Evolutionary conservation across 345 rosid species (phyloP).

Genomic region (Turritis glabra): DNA sequence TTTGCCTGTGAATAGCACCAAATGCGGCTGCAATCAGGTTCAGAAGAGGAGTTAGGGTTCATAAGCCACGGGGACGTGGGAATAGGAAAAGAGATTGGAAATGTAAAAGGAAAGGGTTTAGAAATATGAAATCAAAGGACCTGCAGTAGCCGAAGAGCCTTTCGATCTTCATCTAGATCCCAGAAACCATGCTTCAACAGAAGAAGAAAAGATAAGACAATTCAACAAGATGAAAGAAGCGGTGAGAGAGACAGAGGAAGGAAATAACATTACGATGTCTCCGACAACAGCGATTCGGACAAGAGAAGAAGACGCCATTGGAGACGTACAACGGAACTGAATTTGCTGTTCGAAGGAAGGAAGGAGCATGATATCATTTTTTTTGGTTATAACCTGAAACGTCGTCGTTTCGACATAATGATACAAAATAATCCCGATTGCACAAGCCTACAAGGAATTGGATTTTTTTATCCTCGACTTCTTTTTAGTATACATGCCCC

Average conservation of each 20-base stretch:
- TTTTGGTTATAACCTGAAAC: not conserved
- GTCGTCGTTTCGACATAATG: not conserved
- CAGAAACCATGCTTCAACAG: constrained; percentile 72
- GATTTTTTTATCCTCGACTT: not conserved
- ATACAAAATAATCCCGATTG: not conserved
- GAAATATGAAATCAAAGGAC: constrained; percentile 34
- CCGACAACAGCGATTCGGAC: constrained; percentile 44
- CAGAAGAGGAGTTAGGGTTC: not conserved
- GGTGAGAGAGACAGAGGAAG: not conserved
- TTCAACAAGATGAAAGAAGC: not conserved
- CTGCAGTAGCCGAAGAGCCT: constrained; percentile 69
- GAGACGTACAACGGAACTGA: not conserved
- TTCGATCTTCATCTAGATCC: constrained; percentile 71
- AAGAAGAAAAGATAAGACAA: not conserved
- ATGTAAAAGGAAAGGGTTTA: not conserved
- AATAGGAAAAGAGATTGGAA: not conserved
- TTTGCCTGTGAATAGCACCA: constrained; percentile 92
- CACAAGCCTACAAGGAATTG: constrained; percentile 28
- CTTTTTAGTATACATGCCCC: constrained; percentile 16
- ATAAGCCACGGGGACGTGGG: not conserved
- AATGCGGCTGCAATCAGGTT: constrained; percentile 66
- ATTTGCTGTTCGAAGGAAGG: not conserved
- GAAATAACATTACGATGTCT: constrained; percentile 28
- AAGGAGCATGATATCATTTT: not conserved
- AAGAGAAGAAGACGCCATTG: constrained; percentile 38